Evolutionary conservation across 2,329 filamentous ascomycete species (phyloP).

Genomic region (Ceratocystis huliohia): DNA sequence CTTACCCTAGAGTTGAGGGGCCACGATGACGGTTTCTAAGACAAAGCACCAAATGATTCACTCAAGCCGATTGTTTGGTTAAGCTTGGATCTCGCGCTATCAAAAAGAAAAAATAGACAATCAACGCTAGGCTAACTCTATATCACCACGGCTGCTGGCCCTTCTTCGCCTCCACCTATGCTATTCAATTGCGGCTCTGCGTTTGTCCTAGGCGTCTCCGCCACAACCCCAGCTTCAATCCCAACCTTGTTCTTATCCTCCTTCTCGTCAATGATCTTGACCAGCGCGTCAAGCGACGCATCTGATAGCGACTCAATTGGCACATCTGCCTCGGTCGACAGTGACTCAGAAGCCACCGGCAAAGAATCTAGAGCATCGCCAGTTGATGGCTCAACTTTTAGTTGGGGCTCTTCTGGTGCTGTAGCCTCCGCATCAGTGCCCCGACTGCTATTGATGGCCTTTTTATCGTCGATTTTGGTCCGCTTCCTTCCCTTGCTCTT

Average conservation of each 20-base stretch:
- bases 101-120: conserved; percentile 1
- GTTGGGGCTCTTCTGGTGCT: not conserved
- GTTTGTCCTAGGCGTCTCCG: not conserved
- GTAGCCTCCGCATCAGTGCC: not conserved
- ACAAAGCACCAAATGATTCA: too few species aligned
- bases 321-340: not conserved
- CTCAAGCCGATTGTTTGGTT: too few species aligned
- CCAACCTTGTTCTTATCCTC: not conserved
- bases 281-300: conserved; percentile 5
- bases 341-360: not conserved
- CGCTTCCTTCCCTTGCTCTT: not conserved
- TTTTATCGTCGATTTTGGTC: conserved; percentile 3
- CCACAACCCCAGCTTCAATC: not conserved
- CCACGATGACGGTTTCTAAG: too few species aligned
- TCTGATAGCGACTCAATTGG: not conserved
- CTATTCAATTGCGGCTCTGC: not conserved
- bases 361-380: not conserved
- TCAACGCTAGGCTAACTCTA: not conserved
- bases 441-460: not conserved
- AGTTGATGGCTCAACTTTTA: not conserved
- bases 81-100: too few species aligned
- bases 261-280: conserved; percentile 8
- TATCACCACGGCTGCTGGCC: not conserved
- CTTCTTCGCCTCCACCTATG: not conserved
- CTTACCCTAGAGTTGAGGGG: too few species aligned